Evolutionary conservation across 257 asterid species (phyloP), one percentile per base, ranked within the genome.

Genomic region (Scutellaria baicalensis): DNA sequence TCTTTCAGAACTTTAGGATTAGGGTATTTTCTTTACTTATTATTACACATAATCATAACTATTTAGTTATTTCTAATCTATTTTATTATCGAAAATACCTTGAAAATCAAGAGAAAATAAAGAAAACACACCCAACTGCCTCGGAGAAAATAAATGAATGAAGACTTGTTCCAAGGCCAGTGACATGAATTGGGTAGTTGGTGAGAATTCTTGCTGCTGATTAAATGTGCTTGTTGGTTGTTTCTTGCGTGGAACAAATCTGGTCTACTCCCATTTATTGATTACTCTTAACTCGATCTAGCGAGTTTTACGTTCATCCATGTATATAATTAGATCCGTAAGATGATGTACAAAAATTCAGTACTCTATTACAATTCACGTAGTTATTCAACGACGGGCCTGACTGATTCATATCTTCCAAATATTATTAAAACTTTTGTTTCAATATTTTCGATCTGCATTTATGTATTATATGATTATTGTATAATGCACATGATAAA

Each of bases 111-210:
- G 7, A 60, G 23, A 17, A 9, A 17, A 66, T 36, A 14, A 14
- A 35, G 2, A 2, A 47, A 31, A 45, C 17, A 8, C 3, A 55
- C 17, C 31, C 10, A 62, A 16, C 9, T 13, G 44, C 66, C 66
- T 54, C 18, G 50, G 49, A 47, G 27, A 52, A 21, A 3, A 27
- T 27, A 27, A 27, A 27, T 27, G 33, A 27, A 27, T 27, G 33
- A 27, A 27, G 33, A 27, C 33, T 27, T 27, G 5, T 27, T 27
- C 33, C 33, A 27, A 27, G 57, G 67, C 55, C 39, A 64, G 42
- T 42, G 59, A 51, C 47, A 49, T 77, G 60, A 76, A 73, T 73
- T 56, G 62, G 38, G 52, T 70, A 40, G 77, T 77, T 61, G 84
- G 80, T 80, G 72, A 55, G 47, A 66, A 20, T 0, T 69, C 23